These are phyloP conservation scores for Canariomyces notabilis DNA, from an alignment of 2,329 filamentous ascomycete genomes.

Conservation along the genomic window DNA sequence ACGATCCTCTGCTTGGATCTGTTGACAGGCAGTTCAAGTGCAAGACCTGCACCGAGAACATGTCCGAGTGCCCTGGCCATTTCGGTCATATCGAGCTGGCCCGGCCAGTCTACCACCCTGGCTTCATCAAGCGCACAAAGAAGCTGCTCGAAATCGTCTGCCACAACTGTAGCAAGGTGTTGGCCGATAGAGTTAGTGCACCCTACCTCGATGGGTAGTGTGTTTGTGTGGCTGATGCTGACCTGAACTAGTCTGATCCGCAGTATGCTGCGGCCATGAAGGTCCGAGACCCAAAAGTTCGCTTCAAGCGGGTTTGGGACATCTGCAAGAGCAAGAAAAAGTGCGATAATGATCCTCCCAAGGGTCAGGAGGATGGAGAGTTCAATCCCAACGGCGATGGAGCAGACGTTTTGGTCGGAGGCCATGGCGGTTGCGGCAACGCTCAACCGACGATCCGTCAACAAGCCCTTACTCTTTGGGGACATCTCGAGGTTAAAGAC, in stretches of 20 bases:
- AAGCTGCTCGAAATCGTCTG: constrained; percentile 98
- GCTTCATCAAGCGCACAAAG: constrained; percentile 98
- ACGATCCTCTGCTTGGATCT: constrained; percentile 91
- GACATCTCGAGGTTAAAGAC: constrained; percentile 66
- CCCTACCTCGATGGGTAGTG: constrained; percentile 38
- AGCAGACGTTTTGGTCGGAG: constrained; percentile 46
- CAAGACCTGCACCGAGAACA: constrained; percentile 91
- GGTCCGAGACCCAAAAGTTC: constrained; percentile 85
- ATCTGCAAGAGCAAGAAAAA: constrained; percentile 83
- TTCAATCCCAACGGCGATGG: constrained; percentile 56
- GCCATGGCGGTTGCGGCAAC: constrained; percentile 92
- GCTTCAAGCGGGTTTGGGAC: constrained; percentile 89
- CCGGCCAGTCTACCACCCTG: constrained; percentile 88
- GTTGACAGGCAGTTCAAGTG: constrained; percentile 96
- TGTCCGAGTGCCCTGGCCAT: constrained; percentile 93
- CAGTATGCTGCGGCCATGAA: constrained; percentile 77
- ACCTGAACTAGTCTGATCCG: constrained; percentile 69
- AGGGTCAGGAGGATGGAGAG: constrained; percentile 64
- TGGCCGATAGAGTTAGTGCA: constrained; percentile 95
- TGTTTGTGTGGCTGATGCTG: constrained; percentile 54
- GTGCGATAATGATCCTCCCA: constrained; percentile 72
- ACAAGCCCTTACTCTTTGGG: constrained; percentile 77
- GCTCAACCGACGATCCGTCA: constrained; percentile 82
- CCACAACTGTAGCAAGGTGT: constrained; percentile 96
- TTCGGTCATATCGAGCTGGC: constrained; percentile 98